phyloP scores from a whole-genome alignment of 305 asterid genomes.

The Caryopteris hybrid region DNA sequence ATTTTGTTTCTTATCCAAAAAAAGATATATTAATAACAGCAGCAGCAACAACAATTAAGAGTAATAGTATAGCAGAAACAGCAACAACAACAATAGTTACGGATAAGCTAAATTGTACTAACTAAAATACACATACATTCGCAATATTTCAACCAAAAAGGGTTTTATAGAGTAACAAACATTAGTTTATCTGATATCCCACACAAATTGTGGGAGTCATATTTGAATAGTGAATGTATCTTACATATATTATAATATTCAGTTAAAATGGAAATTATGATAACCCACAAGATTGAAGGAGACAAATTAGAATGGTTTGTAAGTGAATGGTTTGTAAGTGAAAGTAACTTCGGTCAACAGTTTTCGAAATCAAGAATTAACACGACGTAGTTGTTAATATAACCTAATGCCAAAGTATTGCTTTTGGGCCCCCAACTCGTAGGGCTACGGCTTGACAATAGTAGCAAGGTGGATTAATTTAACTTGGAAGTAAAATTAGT shows the following conservation, averaged over 20 bases:
- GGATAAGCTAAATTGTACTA: background rate
- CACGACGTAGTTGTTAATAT: too few relatives aligned
- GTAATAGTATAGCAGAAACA: background rate
- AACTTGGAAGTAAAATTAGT: too few relatives aligned
- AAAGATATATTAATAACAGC: too few relatives aligned
- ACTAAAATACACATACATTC: background rate
- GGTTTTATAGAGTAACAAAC: background rate
- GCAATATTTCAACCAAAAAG: background rate
- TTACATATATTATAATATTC: too few relatives aligned
- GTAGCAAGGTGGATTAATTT: too few relatives aligned
- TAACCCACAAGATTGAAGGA: too few relatives aligned
- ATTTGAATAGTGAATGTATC: too few relatives aligned
- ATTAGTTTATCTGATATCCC: background rate
- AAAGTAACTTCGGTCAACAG: too few relatives aligned
- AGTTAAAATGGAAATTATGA: too few relatives aligned
- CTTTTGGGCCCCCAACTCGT: background rate
- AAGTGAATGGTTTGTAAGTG: background rate
- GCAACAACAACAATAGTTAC: background rate
- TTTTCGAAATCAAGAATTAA: too few relatives aligned
- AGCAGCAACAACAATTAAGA: background rate
- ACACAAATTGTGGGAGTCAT: background rate
- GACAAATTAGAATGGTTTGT: too few relatives aligned
- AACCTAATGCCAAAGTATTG: background rate
- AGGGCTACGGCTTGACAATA: background rate
- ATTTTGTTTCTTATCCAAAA: too few relatives aligned